phyloP scores from a whole-genome alignment of 257 asterid genomes.

The Verbena officinalis region DNA sequence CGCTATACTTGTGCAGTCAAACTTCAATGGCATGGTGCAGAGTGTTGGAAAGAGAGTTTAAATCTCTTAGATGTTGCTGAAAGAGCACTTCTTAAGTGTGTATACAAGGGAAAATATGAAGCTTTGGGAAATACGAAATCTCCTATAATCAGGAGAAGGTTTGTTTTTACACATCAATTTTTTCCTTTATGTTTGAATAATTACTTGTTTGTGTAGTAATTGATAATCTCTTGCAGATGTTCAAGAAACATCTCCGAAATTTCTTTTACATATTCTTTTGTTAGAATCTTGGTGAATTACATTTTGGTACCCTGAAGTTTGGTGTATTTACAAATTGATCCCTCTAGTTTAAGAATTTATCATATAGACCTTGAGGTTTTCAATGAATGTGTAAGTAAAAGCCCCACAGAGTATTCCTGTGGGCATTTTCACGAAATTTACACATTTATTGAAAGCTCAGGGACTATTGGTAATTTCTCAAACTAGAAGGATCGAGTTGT shows the following conservation, averaged over 20 bases:
- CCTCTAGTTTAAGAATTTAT: no score
- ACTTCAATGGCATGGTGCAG: conserved; percentile 86
- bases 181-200: conserved; percentile 9
- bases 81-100: conserved; percentile 45
- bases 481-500: no score
- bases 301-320: no score
- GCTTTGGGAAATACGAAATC: conserved; percentile 30
- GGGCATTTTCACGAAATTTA: no score
- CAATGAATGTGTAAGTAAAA: no score
- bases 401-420: no score
- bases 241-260: neutral
- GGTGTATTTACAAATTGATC: no score
- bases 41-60: conserved; percentile 90
- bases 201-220: neutral
- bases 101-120: conserved; percentile 35
- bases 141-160: conserved; percentile 76
- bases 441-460: no score
- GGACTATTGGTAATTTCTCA: no score
- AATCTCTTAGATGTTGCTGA: conserved; percentile 74
- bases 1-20: conserved; percentile 58
- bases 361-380: no score
- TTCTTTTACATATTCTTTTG: neutral
- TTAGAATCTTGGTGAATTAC: no score
- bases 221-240: neutral
- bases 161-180: conserved; percentile 23